Conservation (phyloP, 2,329 filamentous ascomycete species). For the Botrytis deweyae region DNA sequence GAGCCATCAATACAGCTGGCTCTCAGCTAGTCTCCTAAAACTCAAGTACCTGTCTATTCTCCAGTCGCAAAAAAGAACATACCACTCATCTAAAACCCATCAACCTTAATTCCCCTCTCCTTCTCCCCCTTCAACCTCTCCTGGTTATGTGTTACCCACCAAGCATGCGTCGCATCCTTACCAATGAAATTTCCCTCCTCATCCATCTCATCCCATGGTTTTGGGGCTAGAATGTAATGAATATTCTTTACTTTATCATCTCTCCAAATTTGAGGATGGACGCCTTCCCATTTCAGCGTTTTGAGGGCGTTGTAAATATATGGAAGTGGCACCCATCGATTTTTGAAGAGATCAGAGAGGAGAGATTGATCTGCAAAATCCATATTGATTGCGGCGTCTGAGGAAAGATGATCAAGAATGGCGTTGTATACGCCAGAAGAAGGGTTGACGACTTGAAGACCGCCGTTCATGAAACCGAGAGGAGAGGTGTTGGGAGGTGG, state of each 20-base stretch:
- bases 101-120: conserved; percentile 34
- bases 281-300: conserved; percentile 53
- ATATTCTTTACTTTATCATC: conserved; percentile 60
- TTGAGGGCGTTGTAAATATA: conserved; percentile 64
- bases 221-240: conserved; percentile 61
- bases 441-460: conserved; percentile 58
- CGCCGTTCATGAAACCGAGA: conserved; percentile 55
- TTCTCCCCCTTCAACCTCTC: conserved; percentile 42
- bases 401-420: conserved; percentile 53
- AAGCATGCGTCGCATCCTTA: conserved; percentile 50
- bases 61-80: neutral
- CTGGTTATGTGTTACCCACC: conserved; percentile 55
- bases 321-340: conserved; percentile 57
- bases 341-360: conserved; percentile 54
- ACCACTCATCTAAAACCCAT: conserved; percentile 26
- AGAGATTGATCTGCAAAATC: conserved; percentile 61
- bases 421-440: conserved; percentile 48
- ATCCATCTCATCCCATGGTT: conserved; percentile 58
- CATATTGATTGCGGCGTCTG: conserved; percentile 45
- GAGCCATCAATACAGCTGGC: neutral
- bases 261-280: conserved; percentile 57
- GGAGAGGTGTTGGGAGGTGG: conserved; percentile 48
- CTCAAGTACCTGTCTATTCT: neutral
- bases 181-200: conserved; percentile 44
- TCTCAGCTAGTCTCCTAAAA: neutral